Conservation (phyloP, 768 basidiomycete species). For the Naganishia vaughanmartiniae region DNA sequence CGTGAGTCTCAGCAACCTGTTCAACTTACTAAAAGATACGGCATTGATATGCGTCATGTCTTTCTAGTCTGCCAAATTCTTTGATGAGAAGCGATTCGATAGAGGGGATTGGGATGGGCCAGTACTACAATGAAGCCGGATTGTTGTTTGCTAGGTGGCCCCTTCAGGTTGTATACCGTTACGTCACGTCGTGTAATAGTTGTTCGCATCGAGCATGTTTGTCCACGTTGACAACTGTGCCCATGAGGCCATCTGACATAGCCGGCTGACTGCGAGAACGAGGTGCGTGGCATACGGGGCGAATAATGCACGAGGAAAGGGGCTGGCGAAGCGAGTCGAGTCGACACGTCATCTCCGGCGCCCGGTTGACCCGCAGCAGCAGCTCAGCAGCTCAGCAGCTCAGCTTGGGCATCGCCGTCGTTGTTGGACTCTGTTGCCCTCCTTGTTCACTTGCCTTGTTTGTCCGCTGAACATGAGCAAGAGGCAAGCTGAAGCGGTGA, state of each 20-base stretch:
- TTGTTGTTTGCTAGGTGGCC: background rate
- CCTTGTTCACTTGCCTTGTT: no score
- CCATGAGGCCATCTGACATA: no score
- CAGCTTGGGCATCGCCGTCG: no score
- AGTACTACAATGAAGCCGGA: background rate
- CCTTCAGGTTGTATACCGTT: background rate
- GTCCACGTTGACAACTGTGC: no score
- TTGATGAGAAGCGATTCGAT: conserved; percentile 47
- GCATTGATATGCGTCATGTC: background rate
- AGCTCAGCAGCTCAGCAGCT: background rate
- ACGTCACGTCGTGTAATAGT: background rate
- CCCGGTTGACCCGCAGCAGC: background rate
- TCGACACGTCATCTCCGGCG: background rate
- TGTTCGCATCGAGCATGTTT: no score
- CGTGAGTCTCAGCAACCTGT: conserved; percentile 35
- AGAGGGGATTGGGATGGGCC: conserved; percentile 45
- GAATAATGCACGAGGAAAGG: background rate
- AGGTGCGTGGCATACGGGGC: no score
- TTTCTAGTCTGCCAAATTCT: conserved; percentile 44
- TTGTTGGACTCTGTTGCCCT: no score
- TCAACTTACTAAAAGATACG: background rate
- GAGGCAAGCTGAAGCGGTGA: background rate
- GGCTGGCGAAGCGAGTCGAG: background rate
- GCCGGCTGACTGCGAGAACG: no score
- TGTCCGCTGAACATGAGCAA: background rate